Base-by-base conservation (phyloP, 345 rosid genomes). In the Acer yangbiense region DNA sequence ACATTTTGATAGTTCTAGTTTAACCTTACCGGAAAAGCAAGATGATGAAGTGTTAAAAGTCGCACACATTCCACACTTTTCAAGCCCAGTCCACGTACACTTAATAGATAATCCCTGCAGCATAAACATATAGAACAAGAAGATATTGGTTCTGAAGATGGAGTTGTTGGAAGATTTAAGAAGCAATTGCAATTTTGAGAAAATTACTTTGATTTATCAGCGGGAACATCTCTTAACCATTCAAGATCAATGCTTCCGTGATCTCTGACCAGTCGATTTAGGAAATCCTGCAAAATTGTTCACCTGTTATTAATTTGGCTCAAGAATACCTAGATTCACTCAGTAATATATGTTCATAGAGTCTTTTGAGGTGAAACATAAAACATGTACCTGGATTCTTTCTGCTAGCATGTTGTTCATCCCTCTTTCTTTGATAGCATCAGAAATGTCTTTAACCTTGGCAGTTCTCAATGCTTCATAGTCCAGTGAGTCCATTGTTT, bases 31-130 rank as follows among this genome's bases (percentile, higher is more conserved):
- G 98, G 99, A 77, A 95, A 95, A 69, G 99, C 99, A 57, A 92
- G 88, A 76, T 95, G 89, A 77, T 92, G 98, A 63, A 95, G 99
- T 69, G 97, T 93, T 72, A 95, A 84, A 79, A 95, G 96, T 75
- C 98, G 81, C 78, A 95, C 98, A 58, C 99, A 95, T 77, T 95
- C 99, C 61, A 95, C 99, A 77, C 99, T 95, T 87, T 95, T 95
- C 80, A 95, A 73, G 46, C 99, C 99, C 77, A 95, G 20, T 20
- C 99, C 99, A 27, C 96, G 69, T 75, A 95, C 78, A 69, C 97
- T 93, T 75, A 95, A 88, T 66, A 95, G 89, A 71, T 90, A 95
- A 71, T 95, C 95, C 86, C 99, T 95, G 87, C 75, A 80, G 54
- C 81, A 78, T 66, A 74, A 71, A 68, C 16, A 61, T 73, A 29